Conservation (phyloP, 106 monocot genomes). For the Vanilla planifolia region DNA sequence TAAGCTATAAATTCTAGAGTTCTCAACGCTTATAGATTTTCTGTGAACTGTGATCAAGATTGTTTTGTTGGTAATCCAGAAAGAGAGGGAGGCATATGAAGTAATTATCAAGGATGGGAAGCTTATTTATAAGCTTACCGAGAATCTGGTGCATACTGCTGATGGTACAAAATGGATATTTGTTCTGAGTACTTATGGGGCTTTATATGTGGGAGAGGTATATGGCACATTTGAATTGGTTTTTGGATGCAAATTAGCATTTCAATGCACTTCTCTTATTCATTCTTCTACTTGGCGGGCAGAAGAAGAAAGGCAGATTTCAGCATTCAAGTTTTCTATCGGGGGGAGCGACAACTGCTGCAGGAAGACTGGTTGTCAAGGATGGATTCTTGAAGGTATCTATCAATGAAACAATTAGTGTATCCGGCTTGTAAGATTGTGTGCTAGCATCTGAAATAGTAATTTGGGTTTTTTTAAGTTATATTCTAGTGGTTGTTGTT, state of each 20-base stretch:
- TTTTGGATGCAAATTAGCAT: not conserved
- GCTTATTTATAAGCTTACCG: slow-evolving; percentile 43
- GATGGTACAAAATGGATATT: slow-evolving; percentile 71
- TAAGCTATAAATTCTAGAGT: not conserved
- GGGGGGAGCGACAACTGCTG: slow-evolving; percentile 67
- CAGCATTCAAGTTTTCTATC: slow-evolving; percentile 88
- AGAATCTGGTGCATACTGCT: slow-evolving; percentile 28
- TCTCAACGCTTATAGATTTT: not conserved
- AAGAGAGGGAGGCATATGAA: slow-evolving; percentile 59
- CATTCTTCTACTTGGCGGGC: slow-evolving; percentile 4
- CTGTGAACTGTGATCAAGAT: not conserved
- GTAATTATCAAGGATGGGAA: slow-evolving; percentile 49
- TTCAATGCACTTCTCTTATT: not conserved
- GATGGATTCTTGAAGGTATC: slow-evolving; percentile 27
- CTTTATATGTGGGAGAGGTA: slow-evolving; percentile 62
- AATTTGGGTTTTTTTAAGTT: too few relatives aligned
- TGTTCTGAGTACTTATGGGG: slow-evolving; percentile 56
- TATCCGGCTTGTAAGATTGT: too few relatives aligned
- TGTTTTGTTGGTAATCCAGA: slow-evolving; percentile 26
- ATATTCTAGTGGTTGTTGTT: not conserved
- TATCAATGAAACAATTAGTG: not conserved
- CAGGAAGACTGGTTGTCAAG: slow-evolving; percentile 66
- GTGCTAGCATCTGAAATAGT: too few relatives aligned
- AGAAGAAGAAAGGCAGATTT: slow-evolving; percentile 81
- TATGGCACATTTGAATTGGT: not conserved